Base-by-base conservation (phyloP, 2,329 filamentous ascomycete species). In the Lasiodiplodia theobromae region DNA sequence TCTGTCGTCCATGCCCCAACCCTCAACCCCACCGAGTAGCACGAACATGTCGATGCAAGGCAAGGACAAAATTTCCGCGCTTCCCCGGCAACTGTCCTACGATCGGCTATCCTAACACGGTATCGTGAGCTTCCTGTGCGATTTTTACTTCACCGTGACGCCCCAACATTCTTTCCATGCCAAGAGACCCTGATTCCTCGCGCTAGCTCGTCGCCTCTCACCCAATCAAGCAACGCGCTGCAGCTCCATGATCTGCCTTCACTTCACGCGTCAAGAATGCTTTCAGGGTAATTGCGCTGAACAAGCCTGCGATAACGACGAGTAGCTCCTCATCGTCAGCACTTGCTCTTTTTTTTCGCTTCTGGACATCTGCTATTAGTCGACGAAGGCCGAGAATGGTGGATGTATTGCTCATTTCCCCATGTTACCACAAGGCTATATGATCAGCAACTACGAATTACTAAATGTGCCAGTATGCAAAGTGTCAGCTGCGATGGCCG, bases 81-180 rank as follows among this genome's bases (percentile, higher is more conserved):
- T 49, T 34, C 58, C 58, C 31, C 34, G 40, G 40, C 58, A 63
- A 63, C 58, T 34, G 44, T 63, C 58, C 18, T 16, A 49, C 40
- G 18, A 25, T 47, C 21, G 25, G n/a, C 21, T 38, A 47, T 16
- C 57, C 23, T 28, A 7, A 21, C 38, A 18, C 8, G 44, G 18
- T 28, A 63, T 51, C 11, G 44, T 25, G 34, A n/a, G 23, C 28
- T 25, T 25, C 40, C 25, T 21, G 44, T 23, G 44, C 18, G 40
- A 47, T 14, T 10, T 62, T 62, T n/a, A n/a, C 40, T 34, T 23
- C 23, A 49, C 21, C 5, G 18, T 8, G 14, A 34, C 16, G n/a
- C 40, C n/a, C 23, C 57, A 31, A 52, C 51, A 31, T 52, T 51
- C 37, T 49, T 21, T 52, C 31, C 18, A 18, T 38, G 60, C 60